Conservation (phyloP, 1,284 basidiomycete genomes). For the Porodaedalea pini region DNA sequence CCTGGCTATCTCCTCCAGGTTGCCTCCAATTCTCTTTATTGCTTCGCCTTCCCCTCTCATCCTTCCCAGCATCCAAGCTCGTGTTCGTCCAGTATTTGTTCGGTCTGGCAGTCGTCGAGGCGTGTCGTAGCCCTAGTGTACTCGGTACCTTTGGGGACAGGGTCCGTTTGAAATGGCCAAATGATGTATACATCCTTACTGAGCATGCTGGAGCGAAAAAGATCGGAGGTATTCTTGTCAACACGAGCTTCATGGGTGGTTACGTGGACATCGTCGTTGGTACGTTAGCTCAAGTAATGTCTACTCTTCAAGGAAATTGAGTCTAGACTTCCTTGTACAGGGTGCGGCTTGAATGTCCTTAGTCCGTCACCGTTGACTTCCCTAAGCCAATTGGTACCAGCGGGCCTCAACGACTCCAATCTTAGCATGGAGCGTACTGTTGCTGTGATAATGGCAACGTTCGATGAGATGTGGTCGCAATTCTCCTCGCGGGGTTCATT, state of each 20-base stretch:
- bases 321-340: constrained; percentile 38
- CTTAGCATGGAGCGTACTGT: constrained; percentile 74
- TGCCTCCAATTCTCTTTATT: constrained; percentile 87
- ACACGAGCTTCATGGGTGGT: constrained; percentile 75
- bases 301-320: background rate
- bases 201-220: constrained; percentile 58
- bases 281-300: constrained; percentile 33
- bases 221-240: constrained; percentile 89
- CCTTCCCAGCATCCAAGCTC: constrained; percentile 63
- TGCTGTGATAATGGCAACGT: constrained; percentile 74
- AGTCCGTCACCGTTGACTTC: constrained; percentile 85
- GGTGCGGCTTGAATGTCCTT: constrained; percentile 87
- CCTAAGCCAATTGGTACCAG: constrained; percentile 63
- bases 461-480: constrained; percentile 74
- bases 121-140: constrained; percentile 54
- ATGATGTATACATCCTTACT: constrained; percentile 83
- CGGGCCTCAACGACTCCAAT: constrained; percentile 31
- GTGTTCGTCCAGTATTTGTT: constrained; percentile 97
- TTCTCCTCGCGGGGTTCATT: constrained; percentile 72
- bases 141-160: constrained; percentile 54
- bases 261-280: constrained; percentile 80
- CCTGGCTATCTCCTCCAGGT: constrained; percentile 91
- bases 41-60: constrained; percentile 54
- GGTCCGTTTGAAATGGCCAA: constrained; percentile 94
- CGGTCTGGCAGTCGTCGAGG: constrained; percentile 86